Conservation (phyloP, 1,139 yeast genomes). For the Sporopachydermia cereana region DNA sequence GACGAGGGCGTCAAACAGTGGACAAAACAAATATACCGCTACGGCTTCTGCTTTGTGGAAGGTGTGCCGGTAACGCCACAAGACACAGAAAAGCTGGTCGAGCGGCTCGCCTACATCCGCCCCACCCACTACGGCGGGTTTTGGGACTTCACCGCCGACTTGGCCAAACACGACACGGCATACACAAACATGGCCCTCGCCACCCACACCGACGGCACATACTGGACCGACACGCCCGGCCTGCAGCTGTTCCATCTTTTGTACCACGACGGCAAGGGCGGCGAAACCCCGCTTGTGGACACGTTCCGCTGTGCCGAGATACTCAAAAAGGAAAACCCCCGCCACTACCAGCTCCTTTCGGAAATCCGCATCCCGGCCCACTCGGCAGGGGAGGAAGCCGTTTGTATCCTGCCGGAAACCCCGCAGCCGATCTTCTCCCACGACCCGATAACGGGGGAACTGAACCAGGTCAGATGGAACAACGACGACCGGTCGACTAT, state of each 20-base stretch:
- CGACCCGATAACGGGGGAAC: constrained; percentile 35
- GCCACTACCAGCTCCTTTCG: constrained; percentile 42
- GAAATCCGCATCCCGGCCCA: constrained; percentile 56
- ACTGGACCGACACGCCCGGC: constrained; percentile 71
- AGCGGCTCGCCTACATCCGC: constrained; percentile 49
- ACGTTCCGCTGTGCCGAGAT: constrained; percentile 52
- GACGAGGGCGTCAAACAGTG: constrained; percentile 45
- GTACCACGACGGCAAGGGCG: constrained; percentile 60
- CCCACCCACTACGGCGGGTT: constrained; percentile 75
- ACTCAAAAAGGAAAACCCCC: constrained; percentile 38
- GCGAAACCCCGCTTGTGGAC: constrained; percentile 60
- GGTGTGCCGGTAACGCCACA: constrained; percentile 53
- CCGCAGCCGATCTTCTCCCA: constrained; percentile 54
- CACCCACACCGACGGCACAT: constrained; percentile 68
- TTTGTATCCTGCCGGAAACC: constrained; percentile 52
- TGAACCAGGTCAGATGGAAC: constrained; percentile 66
- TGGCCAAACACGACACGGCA: constrained; percentile 64
- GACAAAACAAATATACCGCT: constrained; percentile 44
- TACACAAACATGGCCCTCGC: constrained; percentile 60
- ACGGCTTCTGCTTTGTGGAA: constrained; percentile 56
- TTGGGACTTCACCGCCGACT: constrained; percentile 71
- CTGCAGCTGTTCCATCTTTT: constrained; percentile 61
- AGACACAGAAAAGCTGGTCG: constrained; percentile 49
- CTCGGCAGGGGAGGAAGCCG: constrained; percentile 63
- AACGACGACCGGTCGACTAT: constrained; percentile 62